Percentiles rank a stretch among this genome's conserved stretches.
Conservation (phyloP, 106 monocot genomes). For the Dioscorea zingiberensis region DNA sequence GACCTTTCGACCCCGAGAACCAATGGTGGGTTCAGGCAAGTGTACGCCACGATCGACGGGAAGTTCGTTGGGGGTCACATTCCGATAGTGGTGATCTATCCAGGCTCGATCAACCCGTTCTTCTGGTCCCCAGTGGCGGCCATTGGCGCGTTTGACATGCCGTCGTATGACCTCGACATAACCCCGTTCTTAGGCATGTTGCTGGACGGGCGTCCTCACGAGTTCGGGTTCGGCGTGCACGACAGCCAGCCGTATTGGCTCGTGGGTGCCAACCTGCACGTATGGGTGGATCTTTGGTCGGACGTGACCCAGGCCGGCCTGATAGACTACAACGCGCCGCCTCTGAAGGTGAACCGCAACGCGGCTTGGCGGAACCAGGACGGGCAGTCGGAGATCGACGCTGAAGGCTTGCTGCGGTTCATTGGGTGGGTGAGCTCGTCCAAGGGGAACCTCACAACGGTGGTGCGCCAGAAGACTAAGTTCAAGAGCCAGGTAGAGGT, state of each 20-base stretch:
- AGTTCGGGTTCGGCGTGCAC: slow-evolving; percentile 17
- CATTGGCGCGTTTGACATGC: slow-evolving; percentile 19
- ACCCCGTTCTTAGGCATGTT: slow-evolving; percentile 12
- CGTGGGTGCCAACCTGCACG: slow-evolving; percentile 30
- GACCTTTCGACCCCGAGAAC: slow-evolving; percentile 12
- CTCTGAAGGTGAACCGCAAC: not conserved
- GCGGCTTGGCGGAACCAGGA: slow-evolving; percentile 9
- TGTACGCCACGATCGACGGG: slow-evolving; percentile 11
- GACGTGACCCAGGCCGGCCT: slow-evolving; percentile 6
- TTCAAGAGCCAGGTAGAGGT: slow-evolving; percentile 15
- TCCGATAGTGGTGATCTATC: slow-evolving; percentile 13
- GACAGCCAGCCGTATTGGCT: slow-evolving; percentile 26
- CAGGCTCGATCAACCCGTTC: slow-evolving; percentile 7
- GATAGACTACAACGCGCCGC: slow-evolving; percentile 4
- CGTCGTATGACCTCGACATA: slow-evolving; percentile 14
- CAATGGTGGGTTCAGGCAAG: slow-evolving; percentile 25
- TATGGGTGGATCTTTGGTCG: slow-evolving; percentile 25
- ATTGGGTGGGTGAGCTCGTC: slow-evolving; percentile 36
- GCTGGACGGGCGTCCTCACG: slow-evolving; percentile 17
- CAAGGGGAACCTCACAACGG: slow-evolving; percentile 22
- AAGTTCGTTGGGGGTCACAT: slow-evolving; percentile 13
- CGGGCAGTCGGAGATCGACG: slow-evolving; percentile 22
- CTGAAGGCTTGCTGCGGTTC: slow-evolving; percentile 10
- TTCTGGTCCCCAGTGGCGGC: slow-evolving; percentile 16
- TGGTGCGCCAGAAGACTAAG: slow-evolving; percentile 9